A percentile compares a stretch with the other conserved stretches of the same genome.
These are phyloP conservation scores for Coemansia sp. DNA, from an alignment of 192 early-diverging fungal genomes.

Conservation along the genomic window DNA sequence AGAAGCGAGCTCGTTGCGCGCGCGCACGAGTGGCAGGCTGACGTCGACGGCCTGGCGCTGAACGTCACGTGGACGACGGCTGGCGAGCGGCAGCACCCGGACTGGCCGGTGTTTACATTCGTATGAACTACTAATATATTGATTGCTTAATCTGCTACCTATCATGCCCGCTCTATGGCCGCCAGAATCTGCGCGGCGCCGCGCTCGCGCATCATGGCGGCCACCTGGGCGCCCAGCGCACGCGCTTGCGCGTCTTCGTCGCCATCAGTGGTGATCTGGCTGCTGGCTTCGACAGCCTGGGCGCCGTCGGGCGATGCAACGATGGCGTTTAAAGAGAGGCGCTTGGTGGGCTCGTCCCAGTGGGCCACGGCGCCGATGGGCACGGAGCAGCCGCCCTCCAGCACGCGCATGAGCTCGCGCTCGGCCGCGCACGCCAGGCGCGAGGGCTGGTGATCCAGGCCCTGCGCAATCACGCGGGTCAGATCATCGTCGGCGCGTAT, in stretches of 20 bases:
- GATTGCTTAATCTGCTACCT: too few relatives aligned
- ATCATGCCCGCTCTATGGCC: conserved; percentile 40
- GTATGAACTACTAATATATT: too few relatives aligned
- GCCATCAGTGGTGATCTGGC: conserved; percentile 12
- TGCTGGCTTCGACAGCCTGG: conserved; percentile 55
- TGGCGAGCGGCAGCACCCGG: conserved; percentile 14
- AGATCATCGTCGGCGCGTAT: conserved; percentile 65
- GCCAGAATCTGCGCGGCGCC: conserved; percentile 61
- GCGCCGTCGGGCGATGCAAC: conserved; percentile 80
- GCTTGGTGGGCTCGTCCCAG: conserved; percentile 26
- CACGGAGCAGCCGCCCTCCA: conserved; percentile 96
- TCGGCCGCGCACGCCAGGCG: conserved; percentile 75
- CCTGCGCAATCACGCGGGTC: conserved; percentile 36
- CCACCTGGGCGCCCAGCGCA: conserved; percentile 51
- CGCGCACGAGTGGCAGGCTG: conserved; percentile 23
- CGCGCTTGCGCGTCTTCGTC: conserved; percentile 24
- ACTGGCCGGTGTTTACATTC: conserved; percentile 37
- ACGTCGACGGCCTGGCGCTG: conserved; percentile 2
- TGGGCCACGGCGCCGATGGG: conserved; percentile 83
- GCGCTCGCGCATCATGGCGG: conserved; percentile 44
- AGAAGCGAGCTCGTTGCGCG: conserved; percentile 1
- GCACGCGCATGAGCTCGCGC: conserved; percentile 78
- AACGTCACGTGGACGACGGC: conserved; percentile 11
- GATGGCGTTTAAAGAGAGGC: conserved; percentile 60
- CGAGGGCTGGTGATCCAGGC: conserved; percentile 67